phyloP scores from a whole-genome alignment of 1,284 basidiomycete species.

The Schizophyllum commune region DNA sequence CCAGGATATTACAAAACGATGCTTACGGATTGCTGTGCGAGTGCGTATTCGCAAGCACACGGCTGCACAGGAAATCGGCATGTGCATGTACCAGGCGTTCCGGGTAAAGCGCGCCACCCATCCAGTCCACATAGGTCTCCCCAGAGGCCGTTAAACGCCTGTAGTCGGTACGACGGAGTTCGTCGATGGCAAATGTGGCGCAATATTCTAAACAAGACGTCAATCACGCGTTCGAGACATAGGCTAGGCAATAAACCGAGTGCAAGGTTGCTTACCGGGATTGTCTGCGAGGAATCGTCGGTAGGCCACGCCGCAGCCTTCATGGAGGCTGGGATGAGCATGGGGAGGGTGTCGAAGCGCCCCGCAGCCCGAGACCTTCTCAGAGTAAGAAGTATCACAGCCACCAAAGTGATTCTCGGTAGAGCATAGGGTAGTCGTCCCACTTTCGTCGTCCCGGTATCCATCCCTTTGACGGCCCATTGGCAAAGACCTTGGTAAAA shows the following conservation, averaged over 20 bases:
- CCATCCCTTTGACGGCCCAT: too few species aligned
- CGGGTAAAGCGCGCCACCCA: slow-evolving; percentile 73
- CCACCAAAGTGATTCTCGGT: too few species aligned
- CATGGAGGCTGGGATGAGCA: neutral
- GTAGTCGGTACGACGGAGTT: slow-evolving; percentile 64
- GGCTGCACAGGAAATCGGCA: slow-evolving; percentile 55
- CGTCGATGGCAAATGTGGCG: slow-evolving; percentile 59
- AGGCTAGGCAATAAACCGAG: neutral
- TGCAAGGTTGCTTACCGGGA: neutral
- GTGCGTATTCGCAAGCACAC: slow-evolving; percentile 74
- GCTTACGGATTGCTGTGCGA: slow-evolving; percentile 66
- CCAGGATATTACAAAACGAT: too few species aligned
- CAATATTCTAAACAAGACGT: slow-evolving; percentile 41
- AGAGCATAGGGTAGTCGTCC: too few species aligned
- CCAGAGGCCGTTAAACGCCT: too few species aligned
- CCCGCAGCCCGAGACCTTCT: too few species aligned
- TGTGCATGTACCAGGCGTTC: slow-evolving; percentile 65
- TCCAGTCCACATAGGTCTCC: slow-evolving; percentile 77
- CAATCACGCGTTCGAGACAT: too few species aligned
- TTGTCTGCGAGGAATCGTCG: neutral
- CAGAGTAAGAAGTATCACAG: too few species aligned
- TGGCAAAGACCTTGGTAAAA: too few species aligned
- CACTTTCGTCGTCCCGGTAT: too few species aligned
- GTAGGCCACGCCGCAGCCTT: neutral
- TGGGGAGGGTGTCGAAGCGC: too few species aligned